These are phyloP conservation scores for Yarrowia sp. DNA, from an alignment of 805 yeast genomes.

Conservation along the genomic window DNA sequence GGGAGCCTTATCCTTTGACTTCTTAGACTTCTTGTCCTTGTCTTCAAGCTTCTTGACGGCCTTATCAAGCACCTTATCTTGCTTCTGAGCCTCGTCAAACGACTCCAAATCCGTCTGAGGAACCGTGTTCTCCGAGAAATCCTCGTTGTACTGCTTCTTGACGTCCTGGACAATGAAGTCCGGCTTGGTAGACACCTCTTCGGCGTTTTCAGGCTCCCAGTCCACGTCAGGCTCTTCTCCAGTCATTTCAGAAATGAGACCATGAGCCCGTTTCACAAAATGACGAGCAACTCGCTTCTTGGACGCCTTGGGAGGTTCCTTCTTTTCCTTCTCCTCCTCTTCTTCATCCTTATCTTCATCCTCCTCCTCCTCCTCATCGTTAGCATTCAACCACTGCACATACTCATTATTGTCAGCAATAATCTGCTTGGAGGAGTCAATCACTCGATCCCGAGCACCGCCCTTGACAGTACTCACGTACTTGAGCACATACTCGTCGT, in stretches of 20 bases:
- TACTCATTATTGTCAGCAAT: constrained; percentile 31
- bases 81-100: constrained; percentile 13
- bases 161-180: constrained; percentile 6
- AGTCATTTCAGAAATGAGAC: constrained; percentile 26
- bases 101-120: constrained; percentile 26
- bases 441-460: constrained; percentile 57
- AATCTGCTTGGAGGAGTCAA: constrained; percentile 55
- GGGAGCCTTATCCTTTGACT: neutral
- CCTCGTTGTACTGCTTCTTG: constrained; percentile 7
- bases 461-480: constrained; percentile 68
- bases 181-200: constrained; percentile 1
- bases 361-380: constrained; percentile 26
- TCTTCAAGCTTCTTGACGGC: constrained; percentile 1
- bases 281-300: neutral
- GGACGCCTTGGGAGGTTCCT: constrained; percentile 24
- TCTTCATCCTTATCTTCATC: constrained; percentile 4
- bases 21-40: neutral
- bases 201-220: neutral
- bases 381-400: constrained; percentile 26
- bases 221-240: constrained; percentile 28
- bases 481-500: constrained; percentile 47
- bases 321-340: constrained; percentile 27
- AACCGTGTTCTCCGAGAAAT: constrained; percentile 16
- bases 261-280: constrained; percentile 31
- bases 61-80: constrained; percentile 24